phyloP scores from a whole-genome alignment of 2,329 filamentous ascomycete genomes.

The Xylaria sp. region DNA sequence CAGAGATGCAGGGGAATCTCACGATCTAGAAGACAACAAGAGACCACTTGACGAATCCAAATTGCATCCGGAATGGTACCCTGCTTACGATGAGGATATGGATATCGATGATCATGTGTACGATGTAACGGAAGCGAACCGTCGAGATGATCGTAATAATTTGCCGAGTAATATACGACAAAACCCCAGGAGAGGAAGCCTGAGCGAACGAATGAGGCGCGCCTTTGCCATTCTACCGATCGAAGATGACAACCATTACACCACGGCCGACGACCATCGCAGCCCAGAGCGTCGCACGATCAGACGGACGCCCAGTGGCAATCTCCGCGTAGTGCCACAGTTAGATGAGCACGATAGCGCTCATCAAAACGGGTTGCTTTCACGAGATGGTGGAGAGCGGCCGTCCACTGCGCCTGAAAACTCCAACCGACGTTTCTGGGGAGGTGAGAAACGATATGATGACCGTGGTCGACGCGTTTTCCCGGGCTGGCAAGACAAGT shows the following conservation, averaged over 20 bases:
- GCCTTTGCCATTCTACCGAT: constrained; percentile 57
- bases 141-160: constrained; percentile 42
- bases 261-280: constrained; percentile 32
- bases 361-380: constrained; percentile 22
- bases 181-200: constrained; percentile 30
- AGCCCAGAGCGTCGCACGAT: constrained; percentile 53
- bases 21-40: constrained; percentile 26
- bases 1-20: constrained; percentile 28
- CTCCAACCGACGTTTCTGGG: constrained; percentile 27
- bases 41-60: constrained; percentile 41
- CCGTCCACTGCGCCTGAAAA: constrained; percentile 36
- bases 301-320: constrained; percentile 54
- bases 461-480: constrained; percentile 31
- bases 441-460: constrained; percentile 31
- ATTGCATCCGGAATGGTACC: constrained; percentile 58
- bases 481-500: constrained; percentile 40
- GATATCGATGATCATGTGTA: constrained; percentile 28
- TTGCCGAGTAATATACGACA: constrained; percentile 47
- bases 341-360: constrained; percentile 42
- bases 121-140: constrained; percentile 31
- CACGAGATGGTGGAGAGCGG: constrained; percentile 26
- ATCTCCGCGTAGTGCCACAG: constrained; percentile 53
- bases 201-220: constrained; percentile 48
- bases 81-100: constrained; percentile 38
- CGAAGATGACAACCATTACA: constrained; percentile 38